Conservation (phyloP, 2,329 filamentous ascomycete species). For the Fusarium fujikuroi region DNA sequence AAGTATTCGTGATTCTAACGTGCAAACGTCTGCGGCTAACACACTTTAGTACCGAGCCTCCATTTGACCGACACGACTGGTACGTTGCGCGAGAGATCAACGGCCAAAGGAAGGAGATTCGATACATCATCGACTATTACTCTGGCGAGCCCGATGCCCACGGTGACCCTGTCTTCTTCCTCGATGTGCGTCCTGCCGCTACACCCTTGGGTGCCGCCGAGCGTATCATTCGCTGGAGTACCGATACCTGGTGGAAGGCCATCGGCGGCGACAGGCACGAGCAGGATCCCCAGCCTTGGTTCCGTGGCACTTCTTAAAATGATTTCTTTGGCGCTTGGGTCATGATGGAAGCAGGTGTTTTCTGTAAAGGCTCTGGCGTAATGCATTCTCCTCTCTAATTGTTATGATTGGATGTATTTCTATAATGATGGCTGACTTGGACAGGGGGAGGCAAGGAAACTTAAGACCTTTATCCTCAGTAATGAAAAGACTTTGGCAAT, state of each 20-base stretch:
- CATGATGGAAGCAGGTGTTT: constrained; percentile 25
- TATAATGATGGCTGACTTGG: constrained; percentile 44
- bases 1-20: constrained; percentile 47
- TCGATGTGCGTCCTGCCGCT: constrained; percentile 92
- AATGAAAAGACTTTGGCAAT: neutral
- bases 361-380: constrained; percentile 9
- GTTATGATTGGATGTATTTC: constrained; percentile 42
- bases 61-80: constrained; percentile 98
- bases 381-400: constrained; percentile 43
- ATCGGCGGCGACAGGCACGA: constrained; percentile 75
- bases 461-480: neutral
- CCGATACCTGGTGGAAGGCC: constrained; percentile 93
- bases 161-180: constrained; percentile 93
- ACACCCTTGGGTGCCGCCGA: constrained; percentile 84
- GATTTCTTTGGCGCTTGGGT: constrained; percentile 25
- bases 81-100: constrained; percentile 80
- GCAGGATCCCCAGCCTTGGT: constrained; percentile 51
- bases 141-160: constrained; percentile 82
- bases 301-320: constrained; percentile 41
- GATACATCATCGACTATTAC: constrained; percentile 98
- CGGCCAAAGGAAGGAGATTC: constrained; percentile 78
- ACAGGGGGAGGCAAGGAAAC: neutral
- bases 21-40: constrained; percentile 22
- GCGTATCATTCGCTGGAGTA: constrained; percentile 87
- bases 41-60: constrained; percentile 74